phyloP scores from a whole-genome alignment of 108 stramenopile species.

The Fistulifera pelliculosa region DNA sequence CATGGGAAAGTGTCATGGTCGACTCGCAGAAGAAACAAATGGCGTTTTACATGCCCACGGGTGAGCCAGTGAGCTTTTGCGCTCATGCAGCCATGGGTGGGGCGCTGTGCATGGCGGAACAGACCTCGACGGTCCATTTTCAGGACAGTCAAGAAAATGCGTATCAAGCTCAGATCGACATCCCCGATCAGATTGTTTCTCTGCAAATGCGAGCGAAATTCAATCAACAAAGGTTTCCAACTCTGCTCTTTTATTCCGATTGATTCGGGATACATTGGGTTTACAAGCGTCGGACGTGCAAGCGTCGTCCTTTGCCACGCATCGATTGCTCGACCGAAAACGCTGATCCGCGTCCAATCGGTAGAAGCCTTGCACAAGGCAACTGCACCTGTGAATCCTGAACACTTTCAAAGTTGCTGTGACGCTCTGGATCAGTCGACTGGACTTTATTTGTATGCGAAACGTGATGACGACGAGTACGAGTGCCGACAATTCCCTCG shows the following conservation, averaged over 20 bases:
- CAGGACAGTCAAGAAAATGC: neutral
- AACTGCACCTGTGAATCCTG: neutral
- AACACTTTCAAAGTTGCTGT: conserved; percentile 35
- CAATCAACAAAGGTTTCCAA: neutral
- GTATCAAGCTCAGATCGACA: neutral
- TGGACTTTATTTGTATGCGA: conserved; percentile 49
- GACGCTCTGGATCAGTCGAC: conserved; percentile 39
- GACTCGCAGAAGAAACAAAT: conserved; percentile 1
- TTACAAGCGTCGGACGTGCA: neutral
- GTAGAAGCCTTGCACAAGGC: conserved; percentile 32
- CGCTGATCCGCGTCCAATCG: conserved; percentile 45
- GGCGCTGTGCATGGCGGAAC: conserved; percentile 8
- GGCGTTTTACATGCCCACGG: conserved; percentile 67
- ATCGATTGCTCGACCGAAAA: conserved; percentile 54
- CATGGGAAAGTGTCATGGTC: conserved; percentile 63
- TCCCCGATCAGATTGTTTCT: conserved; percentile 7
- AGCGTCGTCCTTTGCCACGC: conserved; percentile 32
- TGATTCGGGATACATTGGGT: conserved; percentile 2
- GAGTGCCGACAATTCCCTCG: conserved; percentile 11
- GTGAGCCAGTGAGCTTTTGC: conserved; percentile 63
- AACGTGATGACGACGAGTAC: neutral
- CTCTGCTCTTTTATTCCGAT: neutral
- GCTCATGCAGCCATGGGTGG: conserved; percentile 72
- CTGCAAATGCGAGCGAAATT: neutral
- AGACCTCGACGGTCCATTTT: neutral